phyloP scores from a whole-genome alignment of 306 rosid species.

The Quercus agrifolia region DNA sequence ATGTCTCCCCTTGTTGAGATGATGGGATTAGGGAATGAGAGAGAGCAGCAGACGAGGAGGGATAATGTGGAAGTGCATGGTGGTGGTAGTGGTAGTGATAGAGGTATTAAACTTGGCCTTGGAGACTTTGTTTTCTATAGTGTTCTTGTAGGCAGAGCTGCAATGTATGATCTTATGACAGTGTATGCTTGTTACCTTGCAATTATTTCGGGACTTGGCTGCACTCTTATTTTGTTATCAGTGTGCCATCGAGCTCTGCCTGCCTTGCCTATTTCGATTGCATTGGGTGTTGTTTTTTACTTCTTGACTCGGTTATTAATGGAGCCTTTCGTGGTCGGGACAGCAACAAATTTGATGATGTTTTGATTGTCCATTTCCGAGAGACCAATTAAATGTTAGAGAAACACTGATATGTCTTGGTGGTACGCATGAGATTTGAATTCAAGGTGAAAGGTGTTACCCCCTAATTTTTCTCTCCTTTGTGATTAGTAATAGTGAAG shows the following conservation, averaged over 20 bases:
- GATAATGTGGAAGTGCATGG: constrained; percentile 29
- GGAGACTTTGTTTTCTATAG: constrained; percentile 95
- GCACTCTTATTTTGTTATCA: constrained; percentile 84
- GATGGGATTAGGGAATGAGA: constrained; percentile 29
- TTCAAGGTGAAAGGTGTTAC: constrained; percentile 18
- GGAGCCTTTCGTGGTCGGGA: constrained; percentile 95
- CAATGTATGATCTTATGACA: constrained; percentile 97
- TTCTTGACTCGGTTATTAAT: constrained; percentile 79
- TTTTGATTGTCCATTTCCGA: constrained; percentile 40
- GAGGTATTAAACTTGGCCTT: constrained; percentile 90
- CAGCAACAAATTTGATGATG: constrained; percentile 85
- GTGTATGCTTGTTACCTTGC: constrained; percentile 97
- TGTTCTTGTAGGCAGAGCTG: constrained; percentile 96
- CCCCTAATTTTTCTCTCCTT: constrained; percentile 5
- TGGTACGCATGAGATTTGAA: constrained; percentile 22
- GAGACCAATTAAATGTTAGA: constrained; percentile 25
- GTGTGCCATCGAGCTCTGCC: constrained; percentile 78
- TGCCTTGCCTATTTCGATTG: constrained; percentile 86
- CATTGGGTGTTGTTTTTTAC: constrained; percentile 77
- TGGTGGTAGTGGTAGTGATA: neutral
- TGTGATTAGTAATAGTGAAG: constrained; percentile 26
- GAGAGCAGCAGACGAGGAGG: constrained; percentile 27
- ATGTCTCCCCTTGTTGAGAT: constrained; percentile 68
- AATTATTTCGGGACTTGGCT: constrained; percentile 82
- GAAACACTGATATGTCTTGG: constrained; percentile 18